These are phyloP conservation scores for Phellinidium pouzarii DNA, from an alignment of 1,284 basidiomycete genomes.

Conservation along the genomic window DNA sequence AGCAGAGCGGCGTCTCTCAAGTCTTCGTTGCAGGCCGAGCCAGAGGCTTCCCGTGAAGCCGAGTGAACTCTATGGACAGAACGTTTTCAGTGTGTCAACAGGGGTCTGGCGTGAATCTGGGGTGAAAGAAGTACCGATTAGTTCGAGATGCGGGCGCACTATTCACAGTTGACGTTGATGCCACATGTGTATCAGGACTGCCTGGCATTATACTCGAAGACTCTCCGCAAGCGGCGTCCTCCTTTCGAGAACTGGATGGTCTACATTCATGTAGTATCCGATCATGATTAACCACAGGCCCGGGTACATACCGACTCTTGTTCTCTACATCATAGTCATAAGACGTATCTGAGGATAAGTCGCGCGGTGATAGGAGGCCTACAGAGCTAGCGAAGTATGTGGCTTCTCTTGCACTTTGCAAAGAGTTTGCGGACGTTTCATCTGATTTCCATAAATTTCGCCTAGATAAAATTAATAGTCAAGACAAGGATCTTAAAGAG, in stretches of 20 bases:
- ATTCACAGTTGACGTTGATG: not conserved
- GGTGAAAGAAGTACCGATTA: not conserved
- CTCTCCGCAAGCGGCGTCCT: not conserved
- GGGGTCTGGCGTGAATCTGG: not conserved
- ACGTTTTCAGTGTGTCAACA: not conserved
- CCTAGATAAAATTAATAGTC: not conserved
- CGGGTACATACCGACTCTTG: not conserved
- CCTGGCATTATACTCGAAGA: not conserved
- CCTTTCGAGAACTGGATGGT: not conserved
- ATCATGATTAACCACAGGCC: not conserved
- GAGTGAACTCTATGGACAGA: not conserved
- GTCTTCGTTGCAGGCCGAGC: not conserved
- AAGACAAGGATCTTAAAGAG: not conserved
- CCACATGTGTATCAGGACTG: not conserved
- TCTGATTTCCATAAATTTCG: constrained; percentile 6
- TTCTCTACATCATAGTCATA: not conserved
- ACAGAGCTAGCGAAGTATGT: not conserved
- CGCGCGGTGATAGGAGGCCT: not conserved
- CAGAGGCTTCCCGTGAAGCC: not conserved
- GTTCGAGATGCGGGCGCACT: not conserved
- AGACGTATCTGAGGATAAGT: not conserved
- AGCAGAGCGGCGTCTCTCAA: not conserved
- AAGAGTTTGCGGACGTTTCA: not conserved
- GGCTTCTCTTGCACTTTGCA: not conserved
- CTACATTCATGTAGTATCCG: not conserved